A percentile compares a stretch with the other conserved stretches of the same genome.
Evolutionary conservation across 2,329 filamentous ascomycete species (phyloP).

Genomic region (Daldinia sp.): DNA sequence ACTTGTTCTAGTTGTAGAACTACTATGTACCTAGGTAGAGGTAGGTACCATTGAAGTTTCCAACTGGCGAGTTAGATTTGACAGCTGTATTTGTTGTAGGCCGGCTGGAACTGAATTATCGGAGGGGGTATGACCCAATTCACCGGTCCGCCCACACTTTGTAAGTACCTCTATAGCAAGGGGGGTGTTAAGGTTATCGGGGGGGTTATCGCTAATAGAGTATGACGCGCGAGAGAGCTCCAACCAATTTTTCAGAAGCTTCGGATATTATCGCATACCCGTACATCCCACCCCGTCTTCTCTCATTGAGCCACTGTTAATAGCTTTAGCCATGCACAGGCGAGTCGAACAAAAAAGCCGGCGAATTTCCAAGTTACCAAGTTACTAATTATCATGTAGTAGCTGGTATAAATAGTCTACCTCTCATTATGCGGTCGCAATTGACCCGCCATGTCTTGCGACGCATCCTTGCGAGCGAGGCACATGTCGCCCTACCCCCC

Average conservation of each 20-base stretch:
- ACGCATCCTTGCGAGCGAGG: conserved; percentile 51
- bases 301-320: conserved; percentile 21
- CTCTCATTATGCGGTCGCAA: conserved; percentile 54
- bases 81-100: not conserved
- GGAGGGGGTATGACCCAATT: not conserved
- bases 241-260: conserved; percentile 37
- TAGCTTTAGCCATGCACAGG: conserved; percentile 50
- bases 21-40: not conserved
- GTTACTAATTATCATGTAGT: conserved; percentile 46
- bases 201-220: conserved; percentile 18
- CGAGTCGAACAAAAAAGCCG: conserved; percentile 35
- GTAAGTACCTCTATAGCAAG: not conserved
- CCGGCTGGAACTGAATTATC: not conserved
- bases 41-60: not conserved
- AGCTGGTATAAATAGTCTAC: conserved; percentile 46
- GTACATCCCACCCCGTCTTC: conserved; percentile 22
- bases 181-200: conserved; percentile 17
- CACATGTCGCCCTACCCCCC: conserved; percentile 33
- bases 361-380: conserved; percentile 20
- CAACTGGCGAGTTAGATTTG: not conserved
- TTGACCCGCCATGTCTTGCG: conserved; percentile 56
- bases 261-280: conserved; percentile 15
- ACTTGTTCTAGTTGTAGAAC: not conserved
- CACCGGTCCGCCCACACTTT: conserved; percentile 3
- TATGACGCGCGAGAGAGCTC: conserved; percentile 37